Conservation (phyloP, 192 early-diverging fungal species). For the Podila horticola region DNA sequence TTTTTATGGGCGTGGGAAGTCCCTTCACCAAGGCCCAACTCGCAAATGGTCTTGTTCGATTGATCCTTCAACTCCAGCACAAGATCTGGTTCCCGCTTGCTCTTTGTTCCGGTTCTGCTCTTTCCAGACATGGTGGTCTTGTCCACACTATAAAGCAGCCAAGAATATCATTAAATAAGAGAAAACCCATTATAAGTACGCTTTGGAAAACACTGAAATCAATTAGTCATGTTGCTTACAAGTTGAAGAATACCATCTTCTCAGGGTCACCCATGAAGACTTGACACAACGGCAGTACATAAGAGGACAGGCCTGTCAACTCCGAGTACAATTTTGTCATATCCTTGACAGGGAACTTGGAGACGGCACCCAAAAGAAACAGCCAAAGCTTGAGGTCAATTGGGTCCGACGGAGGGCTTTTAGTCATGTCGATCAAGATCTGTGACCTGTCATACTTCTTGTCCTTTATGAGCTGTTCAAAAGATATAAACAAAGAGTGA, state of each 20-base stretch:
- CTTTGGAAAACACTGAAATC: not conserved
- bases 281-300: constrained; percentile 14
- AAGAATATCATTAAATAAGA: too few relatives aligned
- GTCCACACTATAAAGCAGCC: constrained; percentile 22
- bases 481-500: not conserved
- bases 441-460: constrained; percentile 9
- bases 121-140: constrained; percentile 9
- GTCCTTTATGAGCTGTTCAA: constrained; percentile 14
- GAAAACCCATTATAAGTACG: too few relatives aligned
- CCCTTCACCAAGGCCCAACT: constrained; percentile 9
- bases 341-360: constrained; percentile 13
- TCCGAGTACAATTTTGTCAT: constrained; percentile 11
- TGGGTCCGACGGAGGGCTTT: constrained; percentile 7
- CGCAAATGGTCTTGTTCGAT: constrained; percentile 18
- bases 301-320: constrained; percentile 11
- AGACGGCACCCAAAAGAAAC: constrained; percentile 16
- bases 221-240: constrained; percentile 4
- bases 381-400: constrained; percentile 12
- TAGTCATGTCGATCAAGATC: constrained; percentile 6
- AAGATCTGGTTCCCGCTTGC: constrained; percentile 17
- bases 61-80: constrained; percentile 19
- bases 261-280: constrained; percentile 8
- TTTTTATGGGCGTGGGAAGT: constrained; percentile 8
- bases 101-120: constrained; percentile 5
- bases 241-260: constrained; percentile 15